Evolutionary conservation across 257 asterid genomes (phyloP), one percentile per base, ranked within the genome.

Genomic region (Scutellaria minor): DNA sequence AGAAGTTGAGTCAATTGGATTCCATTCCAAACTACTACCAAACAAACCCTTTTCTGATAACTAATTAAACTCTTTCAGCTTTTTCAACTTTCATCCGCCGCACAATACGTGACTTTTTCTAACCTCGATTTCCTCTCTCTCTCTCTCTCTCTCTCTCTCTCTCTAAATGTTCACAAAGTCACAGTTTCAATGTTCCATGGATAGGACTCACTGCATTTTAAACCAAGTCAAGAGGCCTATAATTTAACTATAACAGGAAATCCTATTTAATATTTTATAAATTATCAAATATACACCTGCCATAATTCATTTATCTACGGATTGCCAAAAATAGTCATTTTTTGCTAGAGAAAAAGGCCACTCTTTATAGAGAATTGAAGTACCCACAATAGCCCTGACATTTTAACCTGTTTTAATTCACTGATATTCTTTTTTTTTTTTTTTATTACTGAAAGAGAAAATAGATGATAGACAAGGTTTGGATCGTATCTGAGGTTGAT

Each of bases 71-170:
- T 59, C 47, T 6, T 14, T 57, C 79, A 77, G 82, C 85, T 73
- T 77, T 75, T 77, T 73, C 82, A 9, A 68, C 79, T 68, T 77
- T 77, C 69, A 81, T 77, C 85, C 85, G 85, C 85, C 85, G 82
- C 85, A 80, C 77, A 73, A 72, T 80, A 68, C 85, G 85, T 80
- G 85, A 67, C 84, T 73, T 80, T 73, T 76, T 76, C 81, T 73
- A 0, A 27, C 84, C 81, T 76, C 79, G 79, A 64, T 76, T 68
- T 65, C 68, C 61, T 1, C 7, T 7, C 7, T 55, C 58, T 41
- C 18, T 31, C 66, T 68, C 45, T 72, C 66, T 20, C 41, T 53
- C 31, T 60, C 72, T 44, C 72, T 27, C 73, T 37, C 46, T 53
- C 20, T 18, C 31, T 13, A 47, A 53, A 68, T 53, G 9, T 22